Evolutionary conservation across 306 rosid genomes (phyloP).

Genomic region (Erythrophleum fordii): DNA sequence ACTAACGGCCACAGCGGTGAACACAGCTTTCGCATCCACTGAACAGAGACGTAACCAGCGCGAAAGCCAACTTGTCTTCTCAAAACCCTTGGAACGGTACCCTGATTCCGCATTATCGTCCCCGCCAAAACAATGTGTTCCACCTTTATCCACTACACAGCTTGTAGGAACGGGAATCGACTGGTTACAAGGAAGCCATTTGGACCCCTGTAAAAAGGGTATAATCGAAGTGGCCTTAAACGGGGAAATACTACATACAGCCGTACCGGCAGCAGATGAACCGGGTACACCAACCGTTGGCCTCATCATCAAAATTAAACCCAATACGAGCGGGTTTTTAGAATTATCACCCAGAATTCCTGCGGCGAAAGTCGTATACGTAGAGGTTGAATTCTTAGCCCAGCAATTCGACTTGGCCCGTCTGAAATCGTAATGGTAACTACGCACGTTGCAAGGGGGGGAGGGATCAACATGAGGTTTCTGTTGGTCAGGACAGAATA

Average conservation of each 20-base stretch:
- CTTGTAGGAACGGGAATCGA: constrained; percentile 49
- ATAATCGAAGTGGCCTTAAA: constrained; percentile 62
- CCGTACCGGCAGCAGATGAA: constrained; percentile 52
- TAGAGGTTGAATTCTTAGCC: constrained; percentile 44
- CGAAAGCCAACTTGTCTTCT: constrained; percentile 67
- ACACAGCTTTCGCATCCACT: constrained; percentile 80
- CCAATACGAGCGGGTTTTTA: constrained; percentile 66
- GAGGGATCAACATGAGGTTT: constrained; percentile 60
- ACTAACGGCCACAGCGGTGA: constrained; percentile 80
- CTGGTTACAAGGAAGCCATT: constrained; percentile 78
- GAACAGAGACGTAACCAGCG: constrained; percentile 64
- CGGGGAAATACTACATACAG: constrained; percentile 66
- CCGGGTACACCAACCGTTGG: constrained; percentile 63
- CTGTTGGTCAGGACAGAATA: constrained; percentile 53
- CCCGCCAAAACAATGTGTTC: constrained; percentile 40
- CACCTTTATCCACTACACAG: constrained; percentile 65
- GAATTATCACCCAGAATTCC: constrained; percentile 59
- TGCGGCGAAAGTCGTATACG: constrained; percentile 56
- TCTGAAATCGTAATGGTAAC: constrained; percentile 38
- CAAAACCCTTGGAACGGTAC: constrained; percentile 37
- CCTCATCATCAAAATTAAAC: constrained; percentile 78
- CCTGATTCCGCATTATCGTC: constrained; percentile 9
- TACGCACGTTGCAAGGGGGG: constrained; percentile 52
- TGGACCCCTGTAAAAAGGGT: constrained; percentile 73
- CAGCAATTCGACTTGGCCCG: constrained; percentile 38